phyloP scores from a whole-genome alignment of 169 alveolate species.

The Eimeria zaria region DNA sequence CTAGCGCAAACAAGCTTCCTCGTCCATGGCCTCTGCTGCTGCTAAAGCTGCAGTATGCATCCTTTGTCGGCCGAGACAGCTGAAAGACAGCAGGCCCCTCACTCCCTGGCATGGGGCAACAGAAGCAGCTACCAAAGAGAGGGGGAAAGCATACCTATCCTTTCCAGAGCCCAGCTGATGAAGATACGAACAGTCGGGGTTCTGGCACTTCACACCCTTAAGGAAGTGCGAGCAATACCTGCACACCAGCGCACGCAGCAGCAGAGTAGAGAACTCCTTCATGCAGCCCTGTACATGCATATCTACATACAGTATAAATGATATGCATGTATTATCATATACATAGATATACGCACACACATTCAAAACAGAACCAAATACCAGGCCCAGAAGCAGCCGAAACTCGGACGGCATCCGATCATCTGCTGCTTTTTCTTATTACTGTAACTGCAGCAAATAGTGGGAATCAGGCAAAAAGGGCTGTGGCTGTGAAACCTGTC shows the following conservation, averaged over 20 bases:
- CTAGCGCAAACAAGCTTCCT: not conserved
- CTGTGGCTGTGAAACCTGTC: not conserved
- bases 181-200: slow-evolving; percentile 96
- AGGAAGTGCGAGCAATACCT: slow-evolving; percentile 94
- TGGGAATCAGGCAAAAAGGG: not conserved
- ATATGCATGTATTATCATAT: not conserved
- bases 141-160: slow-evolving; percentile 85
- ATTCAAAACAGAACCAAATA: not conserved
- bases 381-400: not conserved
- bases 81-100: not conserved
- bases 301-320: not conserved
- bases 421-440: not conserved
- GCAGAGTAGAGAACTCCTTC: not conserved
- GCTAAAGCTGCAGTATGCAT: too few species aligned
- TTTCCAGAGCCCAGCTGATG: slow-evolving; percentile 94
- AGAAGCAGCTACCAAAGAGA: not conserved
- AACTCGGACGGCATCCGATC: not conserved
- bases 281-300: not conserved
- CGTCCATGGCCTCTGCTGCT: not conserved
- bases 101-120: not conserved
- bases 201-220: slow-evolving; percentile 93
- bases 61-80: not conserved
- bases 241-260: not conserved
- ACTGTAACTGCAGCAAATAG: not conserved
- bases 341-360: not conserved